These are phyloP conservation scores for Harringtonia lauricola DNA, from an alignment of 2,329 filamentous ascomycete genomes.

Conservation along the genomic window DNA sequence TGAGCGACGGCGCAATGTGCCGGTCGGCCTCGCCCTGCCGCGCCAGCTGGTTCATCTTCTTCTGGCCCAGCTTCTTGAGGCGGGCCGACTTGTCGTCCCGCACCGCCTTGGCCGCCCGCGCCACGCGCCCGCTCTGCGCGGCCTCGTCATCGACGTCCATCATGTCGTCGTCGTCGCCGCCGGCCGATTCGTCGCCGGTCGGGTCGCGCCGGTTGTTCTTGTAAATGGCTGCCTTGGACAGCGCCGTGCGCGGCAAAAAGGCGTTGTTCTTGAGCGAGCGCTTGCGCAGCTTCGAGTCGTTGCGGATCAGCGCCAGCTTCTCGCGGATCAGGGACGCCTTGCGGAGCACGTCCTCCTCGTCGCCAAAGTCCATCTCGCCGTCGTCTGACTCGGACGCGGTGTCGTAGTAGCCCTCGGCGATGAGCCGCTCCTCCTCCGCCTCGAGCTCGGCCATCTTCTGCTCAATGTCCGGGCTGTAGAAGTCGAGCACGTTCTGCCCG, in stretches of 20 bases:
- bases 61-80: conserved; percentile 81
- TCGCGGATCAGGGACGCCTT: conserved; percentile 94
- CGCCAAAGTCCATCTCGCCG: conserved; percentile 70
- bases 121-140: too few relatives aligned
- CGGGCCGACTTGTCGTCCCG: conserved; percentile 63
- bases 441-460: conserved; percentile 83
- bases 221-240: conserved; percentile 49
- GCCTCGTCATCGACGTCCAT: conserved; percentile 60
- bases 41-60: conserved; percentile 98
- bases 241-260: conserved; percentile 68
- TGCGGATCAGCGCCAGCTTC: conserved; percentile 84
- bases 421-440: conserved; percentile 87
- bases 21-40: conserved; percentile 94
- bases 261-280: conserved; percentile 97
- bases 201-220: conserved; percentile 9
- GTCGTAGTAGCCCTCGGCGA: conserved; percentile 91
- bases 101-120: conserved; percentile 53
- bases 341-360: conserved; percentile 75
- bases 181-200: conserved; percentile 14
- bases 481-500: conserved; percentile 96
- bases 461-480: conserved; percentile 93
- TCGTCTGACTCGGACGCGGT: conserved; percentile 69
- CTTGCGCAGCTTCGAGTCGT: conserved; percentile 79
- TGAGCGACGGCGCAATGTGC: conserved; percentile 68
- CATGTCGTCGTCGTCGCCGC: conserved; percentile 52